Percentiles rank a stretch among this genome's conserved stretches.
These are phyloP conservation scores for Odontarrhena argentea DNA, from an alignment of 345 rosid genomes.

Conservation along the genomic window DNA sequence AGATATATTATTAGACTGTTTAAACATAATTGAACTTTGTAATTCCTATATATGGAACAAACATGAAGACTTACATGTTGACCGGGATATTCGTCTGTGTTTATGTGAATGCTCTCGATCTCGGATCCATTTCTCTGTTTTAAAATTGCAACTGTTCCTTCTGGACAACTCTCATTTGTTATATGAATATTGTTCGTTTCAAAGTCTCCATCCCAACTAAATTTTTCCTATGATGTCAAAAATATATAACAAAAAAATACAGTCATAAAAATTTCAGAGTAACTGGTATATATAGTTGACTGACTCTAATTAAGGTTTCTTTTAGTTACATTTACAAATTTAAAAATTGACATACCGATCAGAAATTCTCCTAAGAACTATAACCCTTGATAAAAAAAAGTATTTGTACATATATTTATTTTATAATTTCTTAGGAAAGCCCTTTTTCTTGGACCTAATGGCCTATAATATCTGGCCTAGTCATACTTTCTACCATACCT, in stretches of 20 bases:
- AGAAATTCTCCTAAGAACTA: too few species aligned
- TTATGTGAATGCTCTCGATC: conserved; percentile 13
- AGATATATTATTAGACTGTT: background rate
- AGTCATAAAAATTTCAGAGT: too few species aligned
- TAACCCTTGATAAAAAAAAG: too few species aligned
- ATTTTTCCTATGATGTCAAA: conserved; percentile 21
- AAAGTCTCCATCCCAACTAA: conserved; percentile 5
- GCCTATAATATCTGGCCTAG: background rate
- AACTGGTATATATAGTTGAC: too few species aligned
- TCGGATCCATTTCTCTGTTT: conserved; percentile 17
- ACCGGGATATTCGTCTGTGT: background rate
- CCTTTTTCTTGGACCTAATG: too few species aligned
- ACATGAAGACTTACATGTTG: conserved; percentile 23
- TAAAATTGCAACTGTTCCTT: conserved; percentile 28
- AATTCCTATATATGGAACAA: background rate
- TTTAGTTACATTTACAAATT: too few species aligned
- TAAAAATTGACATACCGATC: too few species aligned
- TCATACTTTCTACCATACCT: conserved; percentile 1
- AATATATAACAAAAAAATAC: too few species aligned
- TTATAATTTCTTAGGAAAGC: too few species aligned
- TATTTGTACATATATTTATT: too few species aligned
- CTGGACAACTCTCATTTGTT: conserved; percentile 22
- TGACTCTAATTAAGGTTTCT: too few species aligned
- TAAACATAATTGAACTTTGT: background rate
- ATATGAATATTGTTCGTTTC: conserved; percentile 8